A percentile compares a stretch with the other conserved stretches of the same genome.
phyloP scores from a whole-genome alignment of 208 protist species.

The Leishmania guyanensis region DNA sequence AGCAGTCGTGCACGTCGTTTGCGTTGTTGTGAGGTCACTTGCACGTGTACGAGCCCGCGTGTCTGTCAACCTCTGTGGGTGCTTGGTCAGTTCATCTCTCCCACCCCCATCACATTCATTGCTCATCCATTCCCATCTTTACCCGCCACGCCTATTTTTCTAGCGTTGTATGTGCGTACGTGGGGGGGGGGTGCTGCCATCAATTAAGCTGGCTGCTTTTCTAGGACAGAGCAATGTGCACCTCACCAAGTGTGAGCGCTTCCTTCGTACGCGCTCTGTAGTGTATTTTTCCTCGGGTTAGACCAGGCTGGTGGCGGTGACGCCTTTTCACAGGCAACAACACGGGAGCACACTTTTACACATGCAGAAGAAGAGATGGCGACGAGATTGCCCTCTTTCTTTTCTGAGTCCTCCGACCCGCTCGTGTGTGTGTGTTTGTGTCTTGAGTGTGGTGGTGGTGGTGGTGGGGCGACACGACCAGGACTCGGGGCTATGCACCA shows the following conservation, averaged over 20 bases:
- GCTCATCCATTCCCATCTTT: background rate
- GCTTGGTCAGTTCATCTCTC: background rate
- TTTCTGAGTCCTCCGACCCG: too few relatives aligned
- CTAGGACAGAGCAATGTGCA: background rate
- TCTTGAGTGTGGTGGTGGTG: background rate
- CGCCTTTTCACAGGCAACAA: background rate
- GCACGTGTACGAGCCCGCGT: background rate
- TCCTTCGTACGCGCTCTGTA: background rate
- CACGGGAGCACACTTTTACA: background rate
- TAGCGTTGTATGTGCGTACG: background rate
- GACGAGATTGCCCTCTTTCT: background rate
- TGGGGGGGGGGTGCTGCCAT: background rate
- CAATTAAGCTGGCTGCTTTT: background rate
- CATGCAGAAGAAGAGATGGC: background rate
- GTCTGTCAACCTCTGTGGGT: background rate
- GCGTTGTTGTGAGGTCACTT: background rate
- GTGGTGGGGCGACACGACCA: background rate
- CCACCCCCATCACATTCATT: background rate
- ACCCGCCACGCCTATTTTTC: background rate
- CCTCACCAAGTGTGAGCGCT: background rate
- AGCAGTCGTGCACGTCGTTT: background rate
- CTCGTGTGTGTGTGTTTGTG: background rate
- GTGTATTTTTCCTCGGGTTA: background rate
- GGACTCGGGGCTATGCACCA: background rate
- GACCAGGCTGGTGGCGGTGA: background rate